A percentile compares a stretch with the other conserved stretches of the same genome.
Evolutionary conservation across 345 rosid genomes (phyloP).

Genomic region (Murraya koenigii): DNA sequence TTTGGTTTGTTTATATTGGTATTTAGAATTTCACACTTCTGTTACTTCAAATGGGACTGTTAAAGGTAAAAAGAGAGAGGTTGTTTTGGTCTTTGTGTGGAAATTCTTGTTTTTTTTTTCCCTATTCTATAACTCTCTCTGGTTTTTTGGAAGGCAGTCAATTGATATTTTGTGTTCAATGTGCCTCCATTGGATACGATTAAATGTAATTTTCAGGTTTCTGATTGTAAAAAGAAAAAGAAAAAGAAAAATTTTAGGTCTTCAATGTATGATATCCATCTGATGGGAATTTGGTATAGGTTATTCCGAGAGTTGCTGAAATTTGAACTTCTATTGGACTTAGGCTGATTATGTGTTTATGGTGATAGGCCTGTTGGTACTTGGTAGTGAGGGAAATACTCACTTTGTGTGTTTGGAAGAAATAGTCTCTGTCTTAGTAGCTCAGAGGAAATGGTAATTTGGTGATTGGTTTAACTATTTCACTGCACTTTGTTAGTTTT

Average conservation of each 20-base stretch:
- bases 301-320: neutral
- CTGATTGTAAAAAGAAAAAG: neutral
- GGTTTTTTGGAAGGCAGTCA: neutral
- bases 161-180: neutral
- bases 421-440: neutral
- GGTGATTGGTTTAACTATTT: neutral
- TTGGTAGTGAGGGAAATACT: neutral
- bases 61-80: neutral
- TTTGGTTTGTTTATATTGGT: neutral
- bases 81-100: neutral
- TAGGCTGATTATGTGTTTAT: neutral
- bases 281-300: neutral
- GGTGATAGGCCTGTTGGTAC: neutral
- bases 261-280: neutral
- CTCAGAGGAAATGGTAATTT: neutral
- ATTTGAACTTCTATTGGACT: neutral
- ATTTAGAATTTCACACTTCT: neutral
- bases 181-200: neutral
- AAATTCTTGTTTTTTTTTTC: neutral
- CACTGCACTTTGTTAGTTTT: conserved; percentile 6
- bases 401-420: neutral
- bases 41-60: neutral
- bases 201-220: neutral
- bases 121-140: neutral
- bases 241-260: neutral